phyloP scores from a whole-genome alignment of 768 basidiomycete species.

The Chiua virens region DNA sequence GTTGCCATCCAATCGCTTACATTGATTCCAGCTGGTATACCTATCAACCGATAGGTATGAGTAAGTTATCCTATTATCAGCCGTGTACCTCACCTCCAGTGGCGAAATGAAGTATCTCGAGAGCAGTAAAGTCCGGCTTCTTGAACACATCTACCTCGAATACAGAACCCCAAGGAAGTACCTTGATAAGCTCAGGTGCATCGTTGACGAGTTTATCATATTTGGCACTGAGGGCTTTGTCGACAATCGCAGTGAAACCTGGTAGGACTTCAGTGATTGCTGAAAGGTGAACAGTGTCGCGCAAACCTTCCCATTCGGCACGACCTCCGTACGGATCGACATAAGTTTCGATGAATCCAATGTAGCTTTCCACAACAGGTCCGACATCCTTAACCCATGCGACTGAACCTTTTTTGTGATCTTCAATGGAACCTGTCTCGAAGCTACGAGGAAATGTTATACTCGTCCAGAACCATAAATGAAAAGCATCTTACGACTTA shows the following conservation, averaged over 20 bases:
- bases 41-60: conserved; percentile 31
- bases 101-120: conserved; percentile 80
- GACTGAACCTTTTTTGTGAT: conserved; percentile 74
- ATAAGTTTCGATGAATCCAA: conserved; percentile 85
- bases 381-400: conserved; percentile 88
- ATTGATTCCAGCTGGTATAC: conserved; percentile 87
- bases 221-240: conserved; percentile 81
- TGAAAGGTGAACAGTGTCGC: not conserved
- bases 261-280: not conserved
- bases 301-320: conserved; percentile 86
- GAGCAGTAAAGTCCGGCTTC: conserved; percentile 85
- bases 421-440: conserved; percentile 72
- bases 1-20: conserved; percentile 36
- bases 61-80: not conserved
- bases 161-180: conserved; percentile 75
- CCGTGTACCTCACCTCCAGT: conserved; percentile 60
- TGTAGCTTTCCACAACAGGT: conserved; percentile 85
- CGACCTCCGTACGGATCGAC: conserved; percentile 90
- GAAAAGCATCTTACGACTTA: conserved; percentile 53
- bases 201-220: conserved; percentile 73
- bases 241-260: conserved; percentile 88
- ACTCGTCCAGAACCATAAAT: not conserved
- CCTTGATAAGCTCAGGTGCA: conserved; percentile 79
- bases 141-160: conserved; percentile 73
- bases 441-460: conserved; percentile 42